Evolutionary conservation across 352 stramenopile genomes (phyloP).

Genomic region (Phytophthora kernoviae): DNA sequence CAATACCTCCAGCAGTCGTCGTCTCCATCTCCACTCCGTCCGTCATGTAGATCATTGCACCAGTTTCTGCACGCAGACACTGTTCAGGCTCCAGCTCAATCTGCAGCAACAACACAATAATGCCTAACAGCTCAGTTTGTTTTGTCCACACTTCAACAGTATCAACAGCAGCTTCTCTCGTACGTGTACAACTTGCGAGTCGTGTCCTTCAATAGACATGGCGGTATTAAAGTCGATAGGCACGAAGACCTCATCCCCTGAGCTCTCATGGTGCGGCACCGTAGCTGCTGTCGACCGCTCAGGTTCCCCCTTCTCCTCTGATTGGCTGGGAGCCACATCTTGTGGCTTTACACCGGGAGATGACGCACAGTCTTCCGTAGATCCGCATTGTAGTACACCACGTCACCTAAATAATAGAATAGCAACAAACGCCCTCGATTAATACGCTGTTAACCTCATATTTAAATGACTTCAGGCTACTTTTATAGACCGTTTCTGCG

Average conservation of each 20-base stretch:
- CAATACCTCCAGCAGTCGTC: constrained; percentile 89
- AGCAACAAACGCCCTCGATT: constrained; percentile 1
- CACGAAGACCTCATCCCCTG: constrained; percentile 59
- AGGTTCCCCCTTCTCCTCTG: constrained; percentile 13
- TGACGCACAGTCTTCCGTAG: constrained; percentile 66
- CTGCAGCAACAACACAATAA: constrained; percentile 26
- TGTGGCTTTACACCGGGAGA: constrained; percentile 41
- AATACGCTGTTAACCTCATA: background rate
- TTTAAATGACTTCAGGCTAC: no score
- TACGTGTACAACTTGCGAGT: constrained; percentile 88
- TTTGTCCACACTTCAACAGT: background rate
- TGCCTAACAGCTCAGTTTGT: constrained; percentile 7
- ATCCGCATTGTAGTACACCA: constrained; percentile 70
- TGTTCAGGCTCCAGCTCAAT: constrained; percentile 91
- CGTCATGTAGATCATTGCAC: constrained; percentile 97
- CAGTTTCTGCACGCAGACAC: constrained; percentile 91
- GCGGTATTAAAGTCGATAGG: constrained; percentile 86
- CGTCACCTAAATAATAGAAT: constrained; percentile 44
- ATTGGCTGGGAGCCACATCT: background rate
- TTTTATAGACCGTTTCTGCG: constrained; percentile 54
- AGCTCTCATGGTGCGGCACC: constrained; percentile 39
- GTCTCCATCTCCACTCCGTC: constrained; percentile 92
- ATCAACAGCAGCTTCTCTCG: constrained; percentile 7
- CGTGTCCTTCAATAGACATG: constrained; percentile 79
- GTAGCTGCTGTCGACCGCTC: constrained; percentile 11